Conservation (phyloP, 257 asterid genomes). For the Nicotiana benthamiana region DNA sequence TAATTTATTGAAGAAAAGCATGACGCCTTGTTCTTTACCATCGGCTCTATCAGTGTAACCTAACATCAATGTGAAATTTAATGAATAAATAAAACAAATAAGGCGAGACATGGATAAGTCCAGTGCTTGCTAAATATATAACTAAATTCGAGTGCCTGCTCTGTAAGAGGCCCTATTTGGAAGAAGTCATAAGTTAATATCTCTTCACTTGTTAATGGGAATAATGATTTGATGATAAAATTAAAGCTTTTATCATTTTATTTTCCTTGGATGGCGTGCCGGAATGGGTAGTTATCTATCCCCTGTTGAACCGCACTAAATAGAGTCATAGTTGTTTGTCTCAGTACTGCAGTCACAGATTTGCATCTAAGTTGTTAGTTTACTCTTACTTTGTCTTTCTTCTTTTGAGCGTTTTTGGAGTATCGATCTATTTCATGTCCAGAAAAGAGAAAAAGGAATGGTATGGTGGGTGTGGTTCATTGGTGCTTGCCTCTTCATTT, state of each 20-base stretch:
- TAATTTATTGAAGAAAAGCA: background rate
- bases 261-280: background rate
- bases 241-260: background rate
- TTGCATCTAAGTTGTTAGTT: background rate
- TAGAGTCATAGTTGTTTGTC: background rate
- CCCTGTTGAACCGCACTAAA: background rate
- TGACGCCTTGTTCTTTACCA: background rate
- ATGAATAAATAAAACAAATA: background rate
- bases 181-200: background rate
- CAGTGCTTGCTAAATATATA: background rate
- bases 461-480: background rate
- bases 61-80: background rate
- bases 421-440: background rate
- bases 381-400: background rate
- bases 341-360: background rate
- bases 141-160: background rate
- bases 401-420: background rate
- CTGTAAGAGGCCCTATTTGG: background rate
- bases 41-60: background rate
- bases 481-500: background rate
- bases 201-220: background rate
- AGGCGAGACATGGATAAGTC: background rate
- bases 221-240: background rate
- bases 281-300: background rate
- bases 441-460: background rate